phyloP scores from a whole-genome alignment of 306 rosid genomes.

The Astragalus membranaceus region DNA sequence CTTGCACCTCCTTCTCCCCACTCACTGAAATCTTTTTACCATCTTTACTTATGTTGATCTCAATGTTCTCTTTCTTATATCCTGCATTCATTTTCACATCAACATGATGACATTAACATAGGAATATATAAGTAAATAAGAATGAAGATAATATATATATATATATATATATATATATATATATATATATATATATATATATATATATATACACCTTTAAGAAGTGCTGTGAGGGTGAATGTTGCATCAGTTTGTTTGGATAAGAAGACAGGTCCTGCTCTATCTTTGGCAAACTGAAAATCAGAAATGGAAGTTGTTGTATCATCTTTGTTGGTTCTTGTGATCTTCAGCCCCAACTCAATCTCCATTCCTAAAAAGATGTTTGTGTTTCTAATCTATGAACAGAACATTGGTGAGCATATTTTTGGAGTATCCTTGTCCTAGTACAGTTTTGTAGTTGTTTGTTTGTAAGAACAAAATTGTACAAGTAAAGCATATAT shows the following conservation, averaged over 20 bases:
- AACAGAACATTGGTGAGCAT: too few species aligned
- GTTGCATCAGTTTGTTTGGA: conserved; percentile 45
- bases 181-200: too few species aligned
- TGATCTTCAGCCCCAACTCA: conserved; percentile 68
- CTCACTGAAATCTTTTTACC: conserved; percentile 45
- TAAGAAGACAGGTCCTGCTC: conserved; percentile 44
- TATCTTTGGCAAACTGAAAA: conserved; percentile 45
- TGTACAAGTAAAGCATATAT: too few species aligned
- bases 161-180: too few species aligned
- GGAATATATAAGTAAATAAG: background rate
- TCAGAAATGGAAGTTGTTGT: conserved; percentile 35
- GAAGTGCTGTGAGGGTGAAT: conserved; percentile 57
- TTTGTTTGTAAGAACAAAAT: too few species aligned
- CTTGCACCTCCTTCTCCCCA: conserved; percentile 56
- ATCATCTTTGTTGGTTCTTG: conserved; percentile 37
- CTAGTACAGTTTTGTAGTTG: too few species aligned
- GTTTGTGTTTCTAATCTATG: too few species aligned
- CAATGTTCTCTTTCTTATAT: conserved; percentile 42
- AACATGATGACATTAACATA: background rate
- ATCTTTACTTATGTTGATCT: conserved; percentile 52
- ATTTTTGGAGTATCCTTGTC: too few species aligned
- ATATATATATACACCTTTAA: conserved; percentile 51
- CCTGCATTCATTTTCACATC: conserved; percentile 31
- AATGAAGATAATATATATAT: too few species aligned
- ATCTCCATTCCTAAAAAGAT: conserved; percentile 39